A percentile compares a stretch with the other conserved stretches of the same genome.
phyloP scores from a whole-genome alignment of 352 stramenopile species.

The Phytopythium boreale region DNA sequence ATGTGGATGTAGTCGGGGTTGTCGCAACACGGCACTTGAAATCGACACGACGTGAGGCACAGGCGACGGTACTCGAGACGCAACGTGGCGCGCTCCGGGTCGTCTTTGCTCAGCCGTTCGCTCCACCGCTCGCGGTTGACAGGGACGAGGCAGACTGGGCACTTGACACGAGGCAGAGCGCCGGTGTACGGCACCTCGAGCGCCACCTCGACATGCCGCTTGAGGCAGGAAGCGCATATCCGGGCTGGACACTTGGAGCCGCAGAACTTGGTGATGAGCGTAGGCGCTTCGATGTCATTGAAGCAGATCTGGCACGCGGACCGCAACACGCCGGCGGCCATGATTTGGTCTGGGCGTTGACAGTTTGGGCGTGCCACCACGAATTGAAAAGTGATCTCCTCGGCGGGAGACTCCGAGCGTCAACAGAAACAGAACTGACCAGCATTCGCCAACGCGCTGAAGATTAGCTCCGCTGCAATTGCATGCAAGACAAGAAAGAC shows the following conservation, averaged over 20 bases:
- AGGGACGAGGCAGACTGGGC: slow-evolving; percentile 30
- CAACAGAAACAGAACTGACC: neutral
- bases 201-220: slow-evolving; percentile 19
- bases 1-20: slow-evolving; percentile 27
- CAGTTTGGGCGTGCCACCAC: neutral
- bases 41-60: slow-evolving; percentile 20
- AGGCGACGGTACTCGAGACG: slow-evolving; percentile 11
- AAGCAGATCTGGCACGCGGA: slow-evolving; percentile 41
- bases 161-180: slow-evolving; percentile 36
- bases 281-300: slow-evolving; percentile 5
- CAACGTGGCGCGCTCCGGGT: neutral
- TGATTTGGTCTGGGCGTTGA: neutral
- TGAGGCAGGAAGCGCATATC: slow-evolving; percentile 32
- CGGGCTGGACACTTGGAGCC: slow-evolving; percentile 20
- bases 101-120: slow-evolving; percentile 6
- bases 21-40: slow-evolving; percentile 27
- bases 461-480: too few species aligned
- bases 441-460: neutral
- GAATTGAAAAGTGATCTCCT: neutral
- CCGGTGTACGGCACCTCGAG: slow-evolving; percentile 31
- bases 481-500: too few species aligned
- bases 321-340: neutral
- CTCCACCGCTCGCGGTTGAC: slow-evolving; percentile 29
- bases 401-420: neutral
- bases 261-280: slow-evolving; percentile 20